These are phyloP conservation scores for Alternaria dauci DNA, from an alignment of 2,329 filamentous ascomycete species.

Conservation along the genomic window DNA sequence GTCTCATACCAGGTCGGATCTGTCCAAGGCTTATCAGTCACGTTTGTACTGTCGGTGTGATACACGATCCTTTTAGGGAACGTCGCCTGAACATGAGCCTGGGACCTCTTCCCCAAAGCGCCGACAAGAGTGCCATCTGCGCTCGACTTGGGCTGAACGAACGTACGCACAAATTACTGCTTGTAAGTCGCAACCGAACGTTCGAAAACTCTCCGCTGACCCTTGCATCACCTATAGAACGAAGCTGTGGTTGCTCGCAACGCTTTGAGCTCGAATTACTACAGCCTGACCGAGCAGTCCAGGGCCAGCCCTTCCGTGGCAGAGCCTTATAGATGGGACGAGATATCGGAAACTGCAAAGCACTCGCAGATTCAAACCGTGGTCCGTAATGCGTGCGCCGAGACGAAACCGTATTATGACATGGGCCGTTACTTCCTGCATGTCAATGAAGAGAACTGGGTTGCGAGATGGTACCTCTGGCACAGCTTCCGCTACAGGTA, in stretches of 20 bases:
- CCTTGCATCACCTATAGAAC: slow-evolving; percentile 40
- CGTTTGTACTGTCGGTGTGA: slow-evolving; percentile 2
- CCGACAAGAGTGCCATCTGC: slow-evolving; percentile 56
- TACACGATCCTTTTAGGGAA: slow-evolving; percentile 1
- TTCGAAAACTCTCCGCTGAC: slow-evolving; percentile 13
- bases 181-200: slow-evolving; percentile 44
- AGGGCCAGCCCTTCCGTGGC: slow-evolving; percentile 39
- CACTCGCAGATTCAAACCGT: slow-evolving; percentile 56
- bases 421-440: slow-evolving; percentile 53
- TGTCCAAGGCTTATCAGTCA: not conserved
- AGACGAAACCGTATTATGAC: slow-evolving; percentile 54
- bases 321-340: slow-evolving; percentile 56
- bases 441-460: slow-evolving; percentile 58
- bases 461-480: slow-evolving; percentile 62
- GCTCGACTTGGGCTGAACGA: slow-evolving; percentile 54
- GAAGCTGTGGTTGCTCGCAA: slow-evolving; percentile 55
- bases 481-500: slow-evolving; percentile 59
- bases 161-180: slow-evolving; percentile 55
- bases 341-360: slow-evolving; percentile 59
- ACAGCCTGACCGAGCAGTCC: slow-evolving; percentile 52
- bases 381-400: slow-evolving; percentile 50
- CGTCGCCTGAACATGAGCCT: slow-evolving; percentile 24
- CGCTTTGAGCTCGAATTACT: slow-evolving; percentile 51
- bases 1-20: not conserved
- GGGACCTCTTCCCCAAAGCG: slow-evolving; percentile 53